Evolutionary conservation across 306 rosid species (phyloP).

Genomic region (Dalbergia cochinchinensis): DNA sequence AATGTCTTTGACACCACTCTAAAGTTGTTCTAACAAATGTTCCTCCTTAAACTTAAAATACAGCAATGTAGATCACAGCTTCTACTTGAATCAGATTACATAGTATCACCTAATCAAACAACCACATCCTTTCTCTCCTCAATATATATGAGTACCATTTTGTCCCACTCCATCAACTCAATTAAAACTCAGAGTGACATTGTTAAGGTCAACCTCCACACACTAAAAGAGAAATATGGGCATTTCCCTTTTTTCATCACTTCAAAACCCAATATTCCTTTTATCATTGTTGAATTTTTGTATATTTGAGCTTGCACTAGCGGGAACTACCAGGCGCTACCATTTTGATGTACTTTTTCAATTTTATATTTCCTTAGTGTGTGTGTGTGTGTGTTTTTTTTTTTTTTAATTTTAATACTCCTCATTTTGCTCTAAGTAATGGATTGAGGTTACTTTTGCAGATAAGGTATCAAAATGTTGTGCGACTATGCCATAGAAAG

Average conservation of each 20-base stretch:
- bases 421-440: background rate
- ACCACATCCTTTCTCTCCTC: constrained; percentile 10
- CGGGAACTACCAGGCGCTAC: constrained; percentile 66
- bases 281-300: constrained; percentile 29
- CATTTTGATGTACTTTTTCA: constrained; percentile 59
- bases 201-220: constrained; percentile 1
- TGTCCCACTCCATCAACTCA: constrained; percentile 41
- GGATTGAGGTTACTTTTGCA: constrained; percentile 26
- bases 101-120: constrained; percentile 41
- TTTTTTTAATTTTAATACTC: background rate
- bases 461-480: constrained; percentile 66
- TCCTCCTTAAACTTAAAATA: constrained; percentile 43
- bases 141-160: constrained; percentile 42
- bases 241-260: constrained; percentile 34
- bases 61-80: constrained; percentile 32
- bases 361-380: background rate
- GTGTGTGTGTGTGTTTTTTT: too few relatives aligned
- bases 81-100: constrained; percentile 33
- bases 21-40: constrained; percentile 67
- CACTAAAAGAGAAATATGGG: constrained; percentile 48
- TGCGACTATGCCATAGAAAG: constrained; percentile 69
- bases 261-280: constrained; percentile 42
- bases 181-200: background rate
- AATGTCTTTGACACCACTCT: constrained; percentile 77
- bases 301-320: constrained; percentile 49